These are phyloP conservation scores for Pseudogymnoascus sp. DNA, from an alignment of 2,329 filamentous ascomycete genomes.

Conservation along the genomic window DNA sequence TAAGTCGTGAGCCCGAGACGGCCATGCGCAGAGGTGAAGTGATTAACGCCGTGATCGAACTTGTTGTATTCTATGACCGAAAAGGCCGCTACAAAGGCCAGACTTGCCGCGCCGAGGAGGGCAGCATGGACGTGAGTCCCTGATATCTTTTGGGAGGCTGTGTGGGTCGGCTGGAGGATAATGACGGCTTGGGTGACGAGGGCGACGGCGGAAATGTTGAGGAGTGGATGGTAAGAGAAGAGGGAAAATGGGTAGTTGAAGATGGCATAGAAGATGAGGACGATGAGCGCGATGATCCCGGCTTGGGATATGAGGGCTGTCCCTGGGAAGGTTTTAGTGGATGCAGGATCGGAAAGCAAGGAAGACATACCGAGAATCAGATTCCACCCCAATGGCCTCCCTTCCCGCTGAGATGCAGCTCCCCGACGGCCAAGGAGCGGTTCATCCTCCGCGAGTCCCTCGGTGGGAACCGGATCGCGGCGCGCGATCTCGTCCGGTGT, in stretches of 20 bases:
- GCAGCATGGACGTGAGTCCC: conserved; percentile 59
- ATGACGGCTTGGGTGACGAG: conserved; percentile 74
- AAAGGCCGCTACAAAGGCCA: conserved; percentile 53
- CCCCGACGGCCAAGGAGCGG: conserved; percentile 66
- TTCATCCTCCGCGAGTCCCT: conserved; percentile 49
- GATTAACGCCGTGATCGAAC: conserved; percentile 54
- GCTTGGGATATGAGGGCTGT: conserved; percentile 76
- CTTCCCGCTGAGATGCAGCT: conserved; percentile 64
- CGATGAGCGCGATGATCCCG: conserved; percentile 67
- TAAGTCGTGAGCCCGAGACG: conserved; percentile 76
- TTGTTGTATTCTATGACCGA: conserved; percentile 82
- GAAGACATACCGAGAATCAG: conserved; percentile 36
- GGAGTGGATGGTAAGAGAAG: conserved; percentile 83
- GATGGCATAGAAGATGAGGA: conserved; percentile 72
- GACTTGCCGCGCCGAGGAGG: conserved; percentile 56
- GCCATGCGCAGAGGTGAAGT: conserved; percentile 77
- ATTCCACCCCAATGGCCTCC: conserved; percentile 61
- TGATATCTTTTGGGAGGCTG: conserved; percentile 62
- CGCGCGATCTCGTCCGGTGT: conserved; percentile 32
- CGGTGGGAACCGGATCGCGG: conserved; percentile 30
- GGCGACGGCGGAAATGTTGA: conserved; percentile 61
- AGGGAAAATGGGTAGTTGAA: conserved; percentile 65
- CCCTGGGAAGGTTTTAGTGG: conserved; percentile 44
- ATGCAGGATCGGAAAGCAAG: neutral
- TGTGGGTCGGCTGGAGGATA: conserved; percentile 80